phyloP scores from a whole-genome alignment of 78 protist genomes.

The Dictyostelium brefeldianum region DNA sequence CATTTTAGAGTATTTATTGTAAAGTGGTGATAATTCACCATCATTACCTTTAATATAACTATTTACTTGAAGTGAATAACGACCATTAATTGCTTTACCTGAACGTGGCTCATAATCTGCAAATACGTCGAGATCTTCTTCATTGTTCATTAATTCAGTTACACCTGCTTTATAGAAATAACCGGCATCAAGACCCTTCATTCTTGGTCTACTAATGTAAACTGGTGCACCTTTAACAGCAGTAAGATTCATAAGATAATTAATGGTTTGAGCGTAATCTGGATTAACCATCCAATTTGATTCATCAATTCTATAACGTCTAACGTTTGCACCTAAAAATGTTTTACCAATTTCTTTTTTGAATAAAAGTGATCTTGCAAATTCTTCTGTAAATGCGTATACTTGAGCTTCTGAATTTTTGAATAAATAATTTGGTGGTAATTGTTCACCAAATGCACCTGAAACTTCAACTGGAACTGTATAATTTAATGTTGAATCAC shows the following conservation, averaged over 20 bases:
- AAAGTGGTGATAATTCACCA: background rate
- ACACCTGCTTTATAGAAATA: constrained; percentile 56
- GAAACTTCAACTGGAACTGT: background rate
- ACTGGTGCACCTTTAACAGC: constrained; percentile 35
- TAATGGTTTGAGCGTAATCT: background rate
- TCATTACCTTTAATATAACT: constrained; percentile 41
- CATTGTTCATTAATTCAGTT: background rate
- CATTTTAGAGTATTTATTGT: background rate
- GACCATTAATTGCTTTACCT: constrained; percentile 76
- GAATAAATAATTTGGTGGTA: constrained; percentile 33
- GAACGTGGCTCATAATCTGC: constrained; percentile 75
- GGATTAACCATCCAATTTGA: constrained; percentile 8
- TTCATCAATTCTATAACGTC: constrained; percentile 39
- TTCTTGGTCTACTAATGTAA: constrained; percentile 40
- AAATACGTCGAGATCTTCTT: constrained; percentile 33
- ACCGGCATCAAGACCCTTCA: constrained; percentile 47
- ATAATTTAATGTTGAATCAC: background rate
- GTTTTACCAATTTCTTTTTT: constrained; percentile 6
- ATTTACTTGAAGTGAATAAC: constrained; percentile 63
- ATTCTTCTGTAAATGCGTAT: constrained; percentile 30
- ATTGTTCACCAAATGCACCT: constrained; percentile 49
- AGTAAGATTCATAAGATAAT: constrained; percentile 43
- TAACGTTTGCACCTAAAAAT: constrained; percentile 32
- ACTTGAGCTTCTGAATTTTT: constrained; percentile 15
- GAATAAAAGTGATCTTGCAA: constrained; percentile 28